phyloP scores from a whole-genome alignment of 768 basidiomycete genomes.

The Mycena metata region DNA sequence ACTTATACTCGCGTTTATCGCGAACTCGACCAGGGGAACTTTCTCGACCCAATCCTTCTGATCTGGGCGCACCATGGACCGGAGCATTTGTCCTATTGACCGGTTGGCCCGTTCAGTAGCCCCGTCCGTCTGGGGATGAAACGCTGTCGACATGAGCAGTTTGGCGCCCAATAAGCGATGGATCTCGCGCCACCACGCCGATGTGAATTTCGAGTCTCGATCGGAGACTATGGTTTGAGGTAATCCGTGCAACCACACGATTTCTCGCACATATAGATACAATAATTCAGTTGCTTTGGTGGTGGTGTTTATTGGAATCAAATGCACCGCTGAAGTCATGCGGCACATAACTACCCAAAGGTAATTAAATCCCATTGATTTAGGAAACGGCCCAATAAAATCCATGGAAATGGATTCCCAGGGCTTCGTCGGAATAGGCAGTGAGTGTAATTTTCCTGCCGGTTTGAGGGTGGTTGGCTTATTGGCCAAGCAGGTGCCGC shows the following conservation, averaged over 20 bases:
- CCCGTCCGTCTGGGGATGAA: not conserved
- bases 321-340: not conserved
- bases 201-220: not conserved
- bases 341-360: not conserved
- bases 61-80: too few species aligned
- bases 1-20: too few species aligned
- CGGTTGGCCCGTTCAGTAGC: too few species aligned
- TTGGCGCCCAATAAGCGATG: not conserved
- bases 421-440: not conserved
- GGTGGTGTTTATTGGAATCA: not conserved
- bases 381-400: not conserved
- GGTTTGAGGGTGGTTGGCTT: too few species aligned
- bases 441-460: not conserved
- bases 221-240: not conserved
- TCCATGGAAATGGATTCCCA: not conserved
- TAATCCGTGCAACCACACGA: not conserved
- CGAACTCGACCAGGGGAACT: too few species aligned
- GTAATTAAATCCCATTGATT: not conserved
- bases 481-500: too few species aligned
- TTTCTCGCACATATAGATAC: not conserved
- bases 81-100: too few species aligned
- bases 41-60: too few species aligned
- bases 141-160: constrained; percentile 6
- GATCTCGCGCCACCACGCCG: not conserved
- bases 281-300: not conserved